A percentile compares a stretch with the other conserved stretches of the same genome.
phyloP scores from a whole-genome alignment of 495 filamentous ascomycete genomes.

The Jackrogersella multiformis region DNA sequence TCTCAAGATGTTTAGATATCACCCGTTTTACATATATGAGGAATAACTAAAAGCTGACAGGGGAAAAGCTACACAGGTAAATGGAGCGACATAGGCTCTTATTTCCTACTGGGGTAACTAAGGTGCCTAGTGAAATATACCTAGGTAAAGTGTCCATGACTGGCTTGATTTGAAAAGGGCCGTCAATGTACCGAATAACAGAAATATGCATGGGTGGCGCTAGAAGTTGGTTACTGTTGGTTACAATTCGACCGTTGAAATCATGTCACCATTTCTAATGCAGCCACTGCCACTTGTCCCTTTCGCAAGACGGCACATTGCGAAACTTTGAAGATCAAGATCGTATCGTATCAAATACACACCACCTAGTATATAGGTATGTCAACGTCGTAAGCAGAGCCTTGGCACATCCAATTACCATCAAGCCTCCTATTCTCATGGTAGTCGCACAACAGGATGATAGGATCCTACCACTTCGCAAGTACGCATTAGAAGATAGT shows the following conservation, averaged over 20 bases:
- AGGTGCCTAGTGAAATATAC: background rate
- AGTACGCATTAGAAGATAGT: background rate
- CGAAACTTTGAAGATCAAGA: slow-evolving; percentile 13
- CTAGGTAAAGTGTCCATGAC: background rate
- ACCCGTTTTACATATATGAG: background rate
- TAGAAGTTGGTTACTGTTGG: slow-evolving; percentile 4
- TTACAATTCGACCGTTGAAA: slow-evolving; percentile 17
- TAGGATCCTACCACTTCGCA: slow-evolving; percentile 11
- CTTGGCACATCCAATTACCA: slow-evolving; percentile 12
- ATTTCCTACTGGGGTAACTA: background rate
- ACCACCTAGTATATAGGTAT: slow-evolving; percentile 2
- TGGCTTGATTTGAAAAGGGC: background rate
- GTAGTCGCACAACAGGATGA: slow-evolving; percentile 18
- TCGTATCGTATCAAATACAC: background rate
- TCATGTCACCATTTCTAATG: slow-evolving; percentile 20
- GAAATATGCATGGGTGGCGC: background rate
- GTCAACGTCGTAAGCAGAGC: slow-evolving; percentile 4
- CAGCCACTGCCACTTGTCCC: slow-evolving; percentile 28
- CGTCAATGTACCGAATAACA: background rate
- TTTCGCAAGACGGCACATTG: slow-evolving; percentile 8
- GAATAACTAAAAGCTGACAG: background rate
- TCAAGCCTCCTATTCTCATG: background rate
- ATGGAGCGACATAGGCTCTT: background rate
- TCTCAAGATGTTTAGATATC: too few relatives aligned
- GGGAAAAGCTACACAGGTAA: background rate